Conservation (phyloP, 257 asterid genomes). For the Solanum arcanum region DNA sequence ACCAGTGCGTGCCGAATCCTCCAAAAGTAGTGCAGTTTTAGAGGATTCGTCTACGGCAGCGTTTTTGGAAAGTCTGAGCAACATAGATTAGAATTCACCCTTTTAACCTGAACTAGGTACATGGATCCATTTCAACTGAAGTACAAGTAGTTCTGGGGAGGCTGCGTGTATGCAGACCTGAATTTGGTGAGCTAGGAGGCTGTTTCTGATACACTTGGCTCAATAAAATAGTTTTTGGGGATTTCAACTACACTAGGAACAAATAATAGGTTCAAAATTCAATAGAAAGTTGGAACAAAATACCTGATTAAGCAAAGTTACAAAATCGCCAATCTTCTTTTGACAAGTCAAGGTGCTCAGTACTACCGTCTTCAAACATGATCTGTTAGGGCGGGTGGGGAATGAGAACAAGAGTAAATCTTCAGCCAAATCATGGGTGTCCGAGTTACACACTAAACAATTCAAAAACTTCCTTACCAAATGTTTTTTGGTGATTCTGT, state of each 20-base stretch:
- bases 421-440: neutral
- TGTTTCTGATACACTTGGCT: neutral
- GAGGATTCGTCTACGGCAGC: neutral
- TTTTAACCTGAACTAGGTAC: neutral
- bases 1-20: neutral
- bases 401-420: neutral
- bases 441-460: neutral
- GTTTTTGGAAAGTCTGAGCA: neutral
- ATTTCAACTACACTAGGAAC: neutral
- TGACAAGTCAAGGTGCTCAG: slow-evolving; percentile 64
- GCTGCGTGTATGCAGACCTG: neutral
- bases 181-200: neutral
- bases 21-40: neutral
- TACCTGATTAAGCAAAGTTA: slow-evolving; percentile 35
- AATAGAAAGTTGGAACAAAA: neutral
- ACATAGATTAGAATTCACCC: neutral
- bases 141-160: neutral
- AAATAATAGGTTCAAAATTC: neutral
- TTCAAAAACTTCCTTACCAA: slow-evolving; percentile 45
- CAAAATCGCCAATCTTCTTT: slow-evolving; percentile 77
- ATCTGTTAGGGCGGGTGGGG: slow-evolving; percentile 27
- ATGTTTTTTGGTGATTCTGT: slow-evolving; percentile 52
- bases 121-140: neutral
- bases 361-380: slow-evolving; percentile 75
- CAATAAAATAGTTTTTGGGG: neutral